Conservation (phyloP, 768 basidiomycete species). For the Ramaria sp. region DNA sequence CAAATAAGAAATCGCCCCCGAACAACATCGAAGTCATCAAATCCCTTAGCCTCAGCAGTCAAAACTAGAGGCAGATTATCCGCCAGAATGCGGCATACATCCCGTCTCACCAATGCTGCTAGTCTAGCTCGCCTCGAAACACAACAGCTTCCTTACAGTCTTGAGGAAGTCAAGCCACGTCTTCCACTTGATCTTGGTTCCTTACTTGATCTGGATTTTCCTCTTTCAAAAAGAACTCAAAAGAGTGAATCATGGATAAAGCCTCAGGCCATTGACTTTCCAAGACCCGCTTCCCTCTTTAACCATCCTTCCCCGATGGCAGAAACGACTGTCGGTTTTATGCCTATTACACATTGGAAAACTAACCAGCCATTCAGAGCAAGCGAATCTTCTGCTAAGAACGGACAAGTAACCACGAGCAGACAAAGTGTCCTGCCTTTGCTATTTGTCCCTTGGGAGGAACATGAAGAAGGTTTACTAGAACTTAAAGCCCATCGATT, state of each 20-base stretch:
- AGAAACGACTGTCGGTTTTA: background rate
- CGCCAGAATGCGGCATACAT: background rate
- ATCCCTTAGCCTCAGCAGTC: background rate
- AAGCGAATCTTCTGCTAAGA: background rate
- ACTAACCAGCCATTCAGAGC: background rate
- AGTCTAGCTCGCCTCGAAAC: background rate
- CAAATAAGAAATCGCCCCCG: background rate
- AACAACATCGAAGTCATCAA: background rate
- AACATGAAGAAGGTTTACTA: background rate
- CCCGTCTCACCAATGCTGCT: background rate
- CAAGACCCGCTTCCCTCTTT: background rate
- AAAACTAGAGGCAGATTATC: background rate
- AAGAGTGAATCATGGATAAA: background rate
- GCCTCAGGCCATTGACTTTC: background rate
- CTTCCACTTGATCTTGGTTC: background rate
- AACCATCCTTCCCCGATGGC: background rate
- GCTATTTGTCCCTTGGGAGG: background rate
- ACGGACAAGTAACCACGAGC: background rate
- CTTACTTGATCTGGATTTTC: background rate
- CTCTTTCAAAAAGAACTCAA: background rate
- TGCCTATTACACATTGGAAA: background rate
- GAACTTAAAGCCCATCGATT: background rate
- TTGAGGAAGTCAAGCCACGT: background rate
- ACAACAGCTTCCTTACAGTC: background rate
- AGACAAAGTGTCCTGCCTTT: background rate